phyloP scores from a whole-genome alignment of 345 rosid genomes.

The Hirschfeldia incana region DNA sequence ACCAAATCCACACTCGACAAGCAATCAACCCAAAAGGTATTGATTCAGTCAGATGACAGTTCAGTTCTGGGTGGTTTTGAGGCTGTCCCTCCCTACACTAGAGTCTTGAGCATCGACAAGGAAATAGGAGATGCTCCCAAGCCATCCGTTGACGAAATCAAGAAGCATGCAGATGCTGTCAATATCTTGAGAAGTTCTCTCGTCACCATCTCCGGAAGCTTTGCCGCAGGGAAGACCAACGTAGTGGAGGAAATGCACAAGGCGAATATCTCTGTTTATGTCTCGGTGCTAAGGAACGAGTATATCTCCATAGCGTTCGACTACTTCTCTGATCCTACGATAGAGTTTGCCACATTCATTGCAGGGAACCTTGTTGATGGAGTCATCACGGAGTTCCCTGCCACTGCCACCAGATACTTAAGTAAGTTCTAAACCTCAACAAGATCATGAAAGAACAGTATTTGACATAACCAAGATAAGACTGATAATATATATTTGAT shows the following conservation, averaged over 20 bases:
- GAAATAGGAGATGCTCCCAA: background rate
- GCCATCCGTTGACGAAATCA: background rate
- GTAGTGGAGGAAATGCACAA: background rate
- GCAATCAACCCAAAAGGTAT: background rate
- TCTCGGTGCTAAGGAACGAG: background rate
- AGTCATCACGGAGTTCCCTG: background rate
- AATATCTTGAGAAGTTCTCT: background rate
- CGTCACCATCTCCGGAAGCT: background rate
- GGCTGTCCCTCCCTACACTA: background rate
- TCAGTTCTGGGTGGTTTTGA: background rate
- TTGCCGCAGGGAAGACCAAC: background rate
- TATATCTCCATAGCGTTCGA: background rate
- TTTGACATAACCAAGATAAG: background rate
- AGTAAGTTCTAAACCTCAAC: background rate
- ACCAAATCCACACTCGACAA: background rate
- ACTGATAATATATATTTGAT: background rate
- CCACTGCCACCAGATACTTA: background rate
- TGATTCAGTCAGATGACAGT: background rate
- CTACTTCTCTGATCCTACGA: background rate
- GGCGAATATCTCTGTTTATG: background rate
- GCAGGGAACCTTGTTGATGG: background rate
- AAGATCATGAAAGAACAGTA: background rate
- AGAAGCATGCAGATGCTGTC: background rate
- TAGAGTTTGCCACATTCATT: background rate
- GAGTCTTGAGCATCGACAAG: background rate